These are phyloP conservation scores for Batrachochytrium dendrobatidis DNA, from an alignment of 371 early-diverging fungal species.

Conservation along the genomic window DNA sequence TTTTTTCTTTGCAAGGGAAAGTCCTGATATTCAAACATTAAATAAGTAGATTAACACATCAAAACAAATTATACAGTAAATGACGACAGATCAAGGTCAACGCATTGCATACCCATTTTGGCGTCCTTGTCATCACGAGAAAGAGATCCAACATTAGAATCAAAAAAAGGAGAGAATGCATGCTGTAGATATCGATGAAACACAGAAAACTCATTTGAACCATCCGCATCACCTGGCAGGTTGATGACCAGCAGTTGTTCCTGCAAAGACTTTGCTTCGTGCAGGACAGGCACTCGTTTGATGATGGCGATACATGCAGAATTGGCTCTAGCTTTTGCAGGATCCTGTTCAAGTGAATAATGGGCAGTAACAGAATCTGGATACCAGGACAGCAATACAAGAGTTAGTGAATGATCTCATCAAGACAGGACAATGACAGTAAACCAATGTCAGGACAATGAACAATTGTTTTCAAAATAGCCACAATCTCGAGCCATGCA, in stretches of 20 bases:
- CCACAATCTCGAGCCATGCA: no score
- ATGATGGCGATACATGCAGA: constrained; percentile 82
- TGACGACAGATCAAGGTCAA: no score
- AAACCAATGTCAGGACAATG: no score
- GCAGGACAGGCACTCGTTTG: constrained; percentile 72
- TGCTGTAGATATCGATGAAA: constrained; percentile 87
- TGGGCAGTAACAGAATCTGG: no score
- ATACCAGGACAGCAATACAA: no score
- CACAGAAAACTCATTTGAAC: constrained; percentile 78
- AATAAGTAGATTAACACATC: background rate
- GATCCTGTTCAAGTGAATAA: constrained; percentile 68
- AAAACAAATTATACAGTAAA: background rate
- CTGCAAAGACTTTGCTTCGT: constrained; percentile 65
- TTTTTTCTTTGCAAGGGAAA: constrained; percentile 82
- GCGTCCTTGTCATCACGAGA: constrained; percentile 71
- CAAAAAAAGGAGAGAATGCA: constrained; percentile 94
- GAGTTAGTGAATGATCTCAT: no score
- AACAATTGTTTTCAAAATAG: no score
- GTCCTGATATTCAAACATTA: constrained; percentile 16
- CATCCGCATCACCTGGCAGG: constrained; percentile 79
- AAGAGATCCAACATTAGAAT: constrained; percentile 37
- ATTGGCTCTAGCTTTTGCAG: constrained; percentile 56
- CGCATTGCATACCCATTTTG: constrained; percentile 56
- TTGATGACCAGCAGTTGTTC: constrained; percentile 83
- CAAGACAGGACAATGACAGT: no score